Evolutionary conservation across 257 asterid species (phyloP).

Genomic region (Rehmannia glutinosa): DNA sequence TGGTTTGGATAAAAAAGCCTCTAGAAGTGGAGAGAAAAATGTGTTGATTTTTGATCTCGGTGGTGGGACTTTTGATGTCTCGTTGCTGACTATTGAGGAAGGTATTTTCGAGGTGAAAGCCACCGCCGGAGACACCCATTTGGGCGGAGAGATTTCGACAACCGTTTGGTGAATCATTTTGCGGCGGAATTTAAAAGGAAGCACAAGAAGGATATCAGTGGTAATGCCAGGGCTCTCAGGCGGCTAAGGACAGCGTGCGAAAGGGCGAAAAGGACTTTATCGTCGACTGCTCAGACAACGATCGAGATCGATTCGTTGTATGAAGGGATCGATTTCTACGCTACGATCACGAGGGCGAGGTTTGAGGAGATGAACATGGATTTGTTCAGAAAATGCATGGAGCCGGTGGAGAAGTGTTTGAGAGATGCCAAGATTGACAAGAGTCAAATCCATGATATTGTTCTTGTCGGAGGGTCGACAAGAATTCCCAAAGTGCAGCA

Average conservation of each 20-base stretch:
- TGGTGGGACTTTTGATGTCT: constrained; percentile 52
- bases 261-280: constrained; percentile 58
- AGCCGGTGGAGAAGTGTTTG: constrained; percentile 55
- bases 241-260: constrained; percentile 51
- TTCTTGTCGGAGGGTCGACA: constrained; percentile 57
- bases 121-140: constrained; percentile 44
- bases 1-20: constrained; percentile 43
- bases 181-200: constrained; percentile 47
- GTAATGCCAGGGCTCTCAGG: constrained; percentile 46
- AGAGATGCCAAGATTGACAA: constrained; percentile 46
- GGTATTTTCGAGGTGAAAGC: constrained; percentile 50
- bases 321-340: constrained; percentile 55
- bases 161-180: constrained; percentile 43
- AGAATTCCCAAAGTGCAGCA: constrained; percentile 59
- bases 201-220: constrained; percentile 50
- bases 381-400: constrained; percentile 51
- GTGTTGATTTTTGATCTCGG: constrained; percentile 48
- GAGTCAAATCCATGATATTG: constrained; percentile 45
- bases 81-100: constrained; percentile 37
- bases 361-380: constrained; percentile 63
- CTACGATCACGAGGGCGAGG: constrained; percentile 46
- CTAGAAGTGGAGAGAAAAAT: constrained; percentile 37
- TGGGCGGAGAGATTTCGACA: constrained; percentile 53
- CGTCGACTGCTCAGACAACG: constrained; percentile 51
- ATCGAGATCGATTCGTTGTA: constrained; percentile 53